Evolutionary conservation across 768 basidiomycete species (phyloP), one percentile per base, ranked within the genome.

Genomic region (Cystobasidium tubakii): DNA sequence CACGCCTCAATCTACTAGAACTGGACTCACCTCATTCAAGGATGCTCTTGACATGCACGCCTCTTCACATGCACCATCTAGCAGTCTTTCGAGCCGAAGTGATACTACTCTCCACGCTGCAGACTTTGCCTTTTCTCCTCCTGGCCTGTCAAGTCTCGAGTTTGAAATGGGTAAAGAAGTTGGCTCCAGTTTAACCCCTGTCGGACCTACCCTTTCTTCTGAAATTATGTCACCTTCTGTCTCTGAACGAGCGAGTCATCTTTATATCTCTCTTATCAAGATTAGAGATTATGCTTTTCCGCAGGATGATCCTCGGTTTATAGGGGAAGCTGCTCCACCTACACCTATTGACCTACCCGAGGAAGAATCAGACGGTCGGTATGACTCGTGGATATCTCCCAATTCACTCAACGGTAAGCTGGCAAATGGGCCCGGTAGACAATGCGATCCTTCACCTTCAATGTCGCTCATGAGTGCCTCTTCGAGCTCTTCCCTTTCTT

Each of bases 401-500:
- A 60, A 60, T 31, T 27, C 57, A 1, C 27, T 60, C 12, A 60
- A 60, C 21, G 57, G 57, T 17, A 9, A 60, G 23, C 15, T 17
- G 10, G 57, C 57, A 29, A 34, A 29, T 34, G 57, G 57, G 13
- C 57, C 57, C 29, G 34, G 23, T 46, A 10, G 31, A 27, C 43
- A 46, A 36, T 46, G 34, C 39, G 63, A 46, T n/a, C 63, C 34
- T 2, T 39, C 34, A 27, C 63, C 43, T 15, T 34, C 63, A n/a
- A 2, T 46, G 21, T 65, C 69, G 1, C 15, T 71, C 23, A 34
- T 71, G 53, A 17, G 15, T 39, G 3, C 29, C 7, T 71, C 69
- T 23, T 57, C 54, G 2, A 55, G 50, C 13, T 71, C 69, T 10
- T 71, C 69, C 3, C 69, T 71, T 55, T 42, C 36, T 39, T 71